Base-by-base conservation (phyloP, 257 asterid genomes). In the Handroanthus guayacan region DNA sequence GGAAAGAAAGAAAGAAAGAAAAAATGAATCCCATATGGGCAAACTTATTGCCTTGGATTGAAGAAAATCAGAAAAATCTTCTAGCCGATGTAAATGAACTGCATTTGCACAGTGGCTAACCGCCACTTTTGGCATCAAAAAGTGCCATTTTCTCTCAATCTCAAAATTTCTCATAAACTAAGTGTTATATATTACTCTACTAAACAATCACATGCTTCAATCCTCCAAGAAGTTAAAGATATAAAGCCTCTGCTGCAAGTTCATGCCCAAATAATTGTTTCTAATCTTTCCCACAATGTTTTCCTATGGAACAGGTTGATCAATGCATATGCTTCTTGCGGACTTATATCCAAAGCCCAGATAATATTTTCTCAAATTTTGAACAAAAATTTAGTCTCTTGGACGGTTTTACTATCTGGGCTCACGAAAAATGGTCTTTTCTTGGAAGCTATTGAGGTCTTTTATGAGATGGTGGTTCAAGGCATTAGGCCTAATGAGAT, bases 321-420 rank as follows among this genome's bases (percentile, higher is more conserved):
- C 86, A 80, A 80, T 57, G 86, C 87, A n/a, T 89, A 89, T 50
- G 88, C 87, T 70, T 82, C 86, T 54, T 79, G 80, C 48, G 85
- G 88, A 52, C 77, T 67, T 18, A 44, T 84, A 56, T 11, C 64
- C 31, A 31, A 80, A 72, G 67, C 92, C 85, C 87, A 71, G 80
- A 67, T 74, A 18, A 34, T 86, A 17, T 87, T 89, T 79, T 85
- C 89, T 56, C 74, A 47, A 39, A 67, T 79, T 18, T 14, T 45
- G 66, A 41, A 82, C 50, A 87, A 79, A 72, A 89, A 86, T 71
- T 11, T 89, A 80, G 80, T 89, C 74, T 84, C 95, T 71, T 89
- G 92, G 92, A 89, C 95, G 41, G 76, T 87, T 76, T 67, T 87
- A 63, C 43, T 81, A 55, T 87, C 90, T 62, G 92, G 95, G 86